Conservation (phyloP, 345 rosid genomes). For the Alliaria petiolata region DNA sequence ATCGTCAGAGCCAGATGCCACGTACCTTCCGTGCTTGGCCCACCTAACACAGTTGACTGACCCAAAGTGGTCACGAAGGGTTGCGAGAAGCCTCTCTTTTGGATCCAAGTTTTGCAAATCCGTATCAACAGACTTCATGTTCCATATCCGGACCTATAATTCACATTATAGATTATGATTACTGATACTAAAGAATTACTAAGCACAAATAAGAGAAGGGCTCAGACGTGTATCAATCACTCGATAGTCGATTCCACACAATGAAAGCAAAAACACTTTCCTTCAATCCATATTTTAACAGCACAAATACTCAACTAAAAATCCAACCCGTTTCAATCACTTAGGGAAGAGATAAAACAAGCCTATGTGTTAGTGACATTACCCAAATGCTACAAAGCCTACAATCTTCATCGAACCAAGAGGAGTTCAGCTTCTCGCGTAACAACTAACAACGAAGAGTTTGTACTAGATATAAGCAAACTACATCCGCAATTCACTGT, state of each 20-base stretch:
- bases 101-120: slow-evolving; percentile 57
- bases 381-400: background rate
- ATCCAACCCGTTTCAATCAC: background rate
- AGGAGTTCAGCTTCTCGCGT: background rate
- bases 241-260: slow-evolving; percentile 1
- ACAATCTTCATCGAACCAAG: background rate
- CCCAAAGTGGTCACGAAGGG: slow-evolving; percentile 96
- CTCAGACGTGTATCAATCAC: background rate
- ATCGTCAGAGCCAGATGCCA: slow-evolving; percentile 98
- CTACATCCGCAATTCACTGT: background rate
- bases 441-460: background rate
- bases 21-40: slow-evolving; percentile 89
- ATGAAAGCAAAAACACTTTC: slow-evolving; percentile 4
- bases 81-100: slow-evolving; percentile 82
- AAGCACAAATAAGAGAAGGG: background rate
- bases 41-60: slow-evolving; percentile 99
- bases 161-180: background rate
- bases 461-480: background rate
- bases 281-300: background rate
- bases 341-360: background rate
- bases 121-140: slow-evolving; percentile 72
- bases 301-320: background rate
- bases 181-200: background rate
- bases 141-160: slow-evolving; percentile 92
- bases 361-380: background rate